Evolutionary conservation across 2,329 filamentous ascomycete genomes (phyloP), one percentile per base, ranked within the genome.

Genomic region (Botrytis deweyae): DNA sequence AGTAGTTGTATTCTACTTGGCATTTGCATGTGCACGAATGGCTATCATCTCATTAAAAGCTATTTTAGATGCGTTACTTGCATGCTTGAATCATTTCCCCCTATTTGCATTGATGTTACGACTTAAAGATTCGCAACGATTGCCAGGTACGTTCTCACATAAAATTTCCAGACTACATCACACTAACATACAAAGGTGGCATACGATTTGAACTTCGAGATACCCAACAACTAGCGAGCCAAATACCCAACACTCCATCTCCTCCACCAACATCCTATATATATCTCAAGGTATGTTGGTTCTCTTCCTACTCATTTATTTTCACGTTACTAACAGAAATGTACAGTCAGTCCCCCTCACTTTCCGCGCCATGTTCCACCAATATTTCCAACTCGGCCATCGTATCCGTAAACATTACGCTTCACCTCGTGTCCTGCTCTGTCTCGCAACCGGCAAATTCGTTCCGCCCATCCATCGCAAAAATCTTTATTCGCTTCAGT

Each of bases 21-120:
- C 97, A 61, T 99, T 99, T 84, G 95, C 97, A 66, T 90, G 93
- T 75, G 95, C 95, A 52, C 89, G 97, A 68, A 98, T 99, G 92
- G 90, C 91, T 76, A 98, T 98, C 78, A 99, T 99, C 76, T 91
- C 91, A 20, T 85, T 98, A 75, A 99, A 98, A 83, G 97, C 95
- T 20, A 88, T 89, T 25, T 90, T 99, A 73, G 96, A 99, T 83
- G 98, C 95, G 3, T 88, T 94, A 79, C 87, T 99, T 78, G 97
- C 96, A 62, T 98, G 93, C 83, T 84, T 99, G 73, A 99, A 99
- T 81, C 97, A 99, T 83, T 99, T 99, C 79, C 97, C 96, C 10
- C 88, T 99, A 25, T 99, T 99, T 83, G 96, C 96, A 42, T 85
- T 98, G 73, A 99, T 99, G 97, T 86, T 99, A 75, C 89, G 95